Conservation (phyloP, 2,329 filamentous ascomycete genomes). For the Chaetomium olivaceum region DNA sequence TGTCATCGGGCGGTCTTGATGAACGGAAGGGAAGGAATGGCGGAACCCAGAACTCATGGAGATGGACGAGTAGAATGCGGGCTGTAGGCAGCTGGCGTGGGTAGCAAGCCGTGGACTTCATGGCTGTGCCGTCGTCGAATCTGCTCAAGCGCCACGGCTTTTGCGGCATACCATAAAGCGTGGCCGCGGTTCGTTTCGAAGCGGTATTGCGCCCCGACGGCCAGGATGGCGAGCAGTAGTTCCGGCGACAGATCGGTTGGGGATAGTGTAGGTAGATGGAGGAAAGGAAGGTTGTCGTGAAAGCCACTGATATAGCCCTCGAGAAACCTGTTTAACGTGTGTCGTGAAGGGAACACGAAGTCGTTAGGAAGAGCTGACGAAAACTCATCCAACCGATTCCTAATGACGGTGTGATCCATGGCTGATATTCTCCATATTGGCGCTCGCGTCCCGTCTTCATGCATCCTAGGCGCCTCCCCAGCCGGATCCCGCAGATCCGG, state of each 20-base stretch:
- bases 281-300: slow-evolving; percentile 58
- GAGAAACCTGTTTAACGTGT: slow-evolving; percentile 67
- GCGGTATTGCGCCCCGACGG: slow-evolving; percentile 67
- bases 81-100: slow-evolving; percentile 59
- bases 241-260: slow-evolving; percentile 67
- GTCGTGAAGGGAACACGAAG: slow-evolving; percentile 68
- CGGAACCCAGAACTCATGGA: slow-evolving; percentile 57
- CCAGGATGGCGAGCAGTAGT: slow-evolving; percentile 65
- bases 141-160: slow-evolving; percentile 59
- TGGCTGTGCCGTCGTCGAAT: slow-evolving; percentile 58
- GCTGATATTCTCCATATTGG: slow-evolving; percentile 52
- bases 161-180: slow-evolving; percentile 62
- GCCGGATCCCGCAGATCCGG: slow-evolving; percentile 52
- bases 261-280: slow-evolving; percentile 67
- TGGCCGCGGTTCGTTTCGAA: slow-evolving; percentile 62
- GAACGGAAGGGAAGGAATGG: slow-evolving; percentile 60
- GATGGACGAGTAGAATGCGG: slow-evolving; percentile 61
- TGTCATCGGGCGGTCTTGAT: slow-evolving; percentile 57
- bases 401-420: slow-evolving; percentile 56
- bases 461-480: slow-evolving; percentile 42
- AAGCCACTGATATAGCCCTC: slow-evolving; percentile 71
- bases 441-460: slow-evolving; percentile 44
- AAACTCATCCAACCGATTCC: slow-evolving; percentile 62
- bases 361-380: slow-evolving; percentile 59
- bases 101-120: slow-evolving; percentile 57